Conservation (phyloP, 2,329 filamentous ascomycete species). For the Zalaria sp. region DNA sequence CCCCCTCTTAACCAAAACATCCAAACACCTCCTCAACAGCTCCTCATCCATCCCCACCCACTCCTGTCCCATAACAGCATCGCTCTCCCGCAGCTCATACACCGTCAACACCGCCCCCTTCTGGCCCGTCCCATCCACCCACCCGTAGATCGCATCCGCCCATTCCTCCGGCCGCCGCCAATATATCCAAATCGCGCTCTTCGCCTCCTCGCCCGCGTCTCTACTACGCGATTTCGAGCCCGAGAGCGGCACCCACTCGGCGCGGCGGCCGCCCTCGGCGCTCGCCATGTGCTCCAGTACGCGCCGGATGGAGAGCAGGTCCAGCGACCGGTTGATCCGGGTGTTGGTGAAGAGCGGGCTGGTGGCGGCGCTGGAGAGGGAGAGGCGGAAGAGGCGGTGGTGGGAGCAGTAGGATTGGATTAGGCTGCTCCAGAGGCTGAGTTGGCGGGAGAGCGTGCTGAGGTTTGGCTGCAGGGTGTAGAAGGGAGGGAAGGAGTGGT, state of each 20-base stretch:
- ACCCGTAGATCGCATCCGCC: constrained; percentile 63
- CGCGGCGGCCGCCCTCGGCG: constrained; percentile 37
- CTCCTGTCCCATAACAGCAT: constrained; percentile 46
- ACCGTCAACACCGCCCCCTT: constrained; percentile 80
- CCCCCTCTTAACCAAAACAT: constrained; percentile 72
- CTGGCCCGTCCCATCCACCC: constrained; percentile 77
- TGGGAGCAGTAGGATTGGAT: constrained; percentile 73
- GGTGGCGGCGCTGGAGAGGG: constrained; percentile 46
- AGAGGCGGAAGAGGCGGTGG: constrained; percentile 62
- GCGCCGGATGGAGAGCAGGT: constrained; percentile 36
- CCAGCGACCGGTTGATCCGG: constrained; percentile 28
- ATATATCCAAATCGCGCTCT: constrained; percentile 57
- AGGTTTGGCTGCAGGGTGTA: constrained; percentile 69
- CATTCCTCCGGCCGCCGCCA: constrained; percentile 86
- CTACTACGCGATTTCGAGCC: constrained; percentile 4
- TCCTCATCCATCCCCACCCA: constrained; percentile 54
- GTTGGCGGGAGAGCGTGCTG: constrained; percentile 59
- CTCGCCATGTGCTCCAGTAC: constrained; percentile 43
- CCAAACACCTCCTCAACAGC: constrained; percentile 64
- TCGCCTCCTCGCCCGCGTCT: constrained; percentile 17
- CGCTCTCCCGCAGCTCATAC: constrained; percentile 84
- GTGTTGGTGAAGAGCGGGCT: constrained; percentile 43
- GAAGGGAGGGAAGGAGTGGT: constrained; percentile 70
- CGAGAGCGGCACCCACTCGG: constrained; percentile 45
- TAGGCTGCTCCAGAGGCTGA: constrained; percentile 73